Percentiles rank a stretch among this genome's conserved stretches.
phyloP scores from a whole-genome alignment of 2,329 filamentous ascomycete species.

The Fusarium nurragi region DNA sequence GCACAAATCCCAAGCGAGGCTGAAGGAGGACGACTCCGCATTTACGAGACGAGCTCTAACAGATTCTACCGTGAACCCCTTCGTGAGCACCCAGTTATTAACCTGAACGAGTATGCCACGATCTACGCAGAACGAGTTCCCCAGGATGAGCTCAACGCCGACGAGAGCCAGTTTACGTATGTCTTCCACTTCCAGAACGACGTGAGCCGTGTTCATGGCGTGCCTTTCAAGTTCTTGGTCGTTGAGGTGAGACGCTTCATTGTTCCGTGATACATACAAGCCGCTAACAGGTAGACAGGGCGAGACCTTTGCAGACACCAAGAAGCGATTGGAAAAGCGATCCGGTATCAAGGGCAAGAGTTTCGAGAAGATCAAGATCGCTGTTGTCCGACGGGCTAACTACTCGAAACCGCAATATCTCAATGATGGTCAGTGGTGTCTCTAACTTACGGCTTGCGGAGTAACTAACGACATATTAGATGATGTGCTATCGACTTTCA shows the following conservation, averaged over 20 bases:
- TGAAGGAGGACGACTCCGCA: slow-evolving; percentile 73
- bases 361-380: slow-evolving; percentile 98
- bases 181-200: slow-evolving; percentile 96
- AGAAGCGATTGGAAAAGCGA: slow-evolving; percentile 90
- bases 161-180: slow-evolving; percentile 71
- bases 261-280: not conserved
- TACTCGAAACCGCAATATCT: slow-evolving; percentile 86
- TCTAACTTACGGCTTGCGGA: not conserved
- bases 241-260: slow-evolving; percentile 69
- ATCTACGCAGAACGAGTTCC: slow-evolving; percentile 85
- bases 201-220: slow-evolving; percentile 81
- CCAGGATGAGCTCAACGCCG: slow-evolving; percentile 71
- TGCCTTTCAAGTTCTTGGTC: slow-evolving; percentile 90
- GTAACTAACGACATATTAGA: slow-evolving; percentile 54
- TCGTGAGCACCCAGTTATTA: slow-evolving; percentile 76
- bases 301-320: slow-evolving; percentile 89
- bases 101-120: slow-evolving; percentile 85
- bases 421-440: slow-evolving; percentile 73
- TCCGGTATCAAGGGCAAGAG: slow-evolving; percentile 97
- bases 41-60: slow-evolving; percentile 84
- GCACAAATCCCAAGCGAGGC: slow-evolving; percentile 78
- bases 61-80: slow-evolving; percentile 84
- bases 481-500: slow-evolving; percentile 65
- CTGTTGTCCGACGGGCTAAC: slow-evolving; percentile 74
- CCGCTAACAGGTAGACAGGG: slow-evolving; percentile 59